These are phyloP conservation scores for Daucus carota DNA, from an alignment of 129 eudicot genomes.

Conservation along the genomic window DH1_v3.0 NC_030388.2:28320501-28321000, in stretches of 20 bases:
- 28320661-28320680: not conserved
- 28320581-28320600: too few species aligned
- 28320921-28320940: not conserved
- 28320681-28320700: not conserved
- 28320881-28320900: too few species aligned
- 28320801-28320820: not conserved
- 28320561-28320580: not conserved
- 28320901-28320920: not conserved
- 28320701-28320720: not conserved
- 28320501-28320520: not conserved
- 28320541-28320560: not conserved
- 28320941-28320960: not conserved
- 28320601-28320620: not conserved
- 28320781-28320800: not conserved
- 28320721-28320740: not conserved
- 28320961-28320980: not conserved
- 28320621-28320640: not conserved
- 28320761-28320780: not conserved
- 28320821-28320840: not conserved
- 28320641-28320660: too few species aligned
- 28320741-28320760: not conserved
- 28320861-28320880: not conserved
- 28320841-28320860: not conserved
- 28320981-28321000: not conserved
- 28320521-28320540: not conserved